Conservation (phyloP, 1,139 yeast genomes). For the Taphrina flavorubra region DNA sequence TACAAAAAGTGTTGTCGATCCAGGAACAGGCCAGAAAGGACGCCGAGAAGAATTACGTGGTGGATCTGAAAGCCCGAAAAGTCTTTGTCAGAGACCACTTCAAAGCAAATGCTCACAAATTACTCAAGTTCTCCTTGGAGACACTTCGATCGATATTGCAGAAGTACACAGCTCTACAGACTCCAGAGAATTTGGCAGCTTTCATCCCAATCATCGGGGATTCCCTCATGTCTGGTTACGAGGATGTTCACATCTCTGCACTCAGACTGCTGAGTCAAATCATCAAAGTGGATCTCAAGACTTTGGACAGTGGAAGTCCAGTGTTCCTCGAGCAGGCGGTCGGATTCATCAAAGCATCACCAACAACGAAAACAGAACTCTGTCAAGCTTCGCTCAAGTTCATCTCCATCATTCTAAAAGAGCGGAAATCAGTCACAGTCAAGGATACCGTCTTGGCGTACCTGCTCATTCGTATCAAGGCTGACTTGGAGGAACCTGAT, state of each 20-base stretch:
- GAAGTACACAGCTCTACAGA: slow-evolving; percentile 63
- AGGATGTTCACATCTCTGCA: slow-evolving; percentile 72
- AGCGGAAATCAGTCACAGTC: slow-evolving; percentile 67
- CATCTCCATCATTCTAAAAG: slow-evolving; percentile 73
- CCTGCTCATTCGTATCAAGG: slow-evolving; percentile 73
- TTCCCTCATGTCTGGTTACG: slow-evolving; percentile 69
- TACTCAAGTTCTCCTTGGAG: slow-evolving; percentile 71
- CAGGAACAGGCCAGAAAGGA: slow-evolving; percentile 34
- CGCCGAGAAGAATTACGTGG: slow-evolving; percentile 31
- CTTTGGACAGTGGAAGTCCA: slow-evolving; percentile 42
- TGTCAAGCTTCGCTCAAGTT: slow-evolving; percentile 81
- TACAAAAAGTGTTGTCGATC: slow-evolving; percentile 6
- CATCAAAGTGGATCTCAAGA: slow-evolving; percentile 52
- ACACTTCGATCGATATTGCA: slow-evolving; percentile 73
- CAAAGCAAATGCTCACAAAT: slow-evolving; percentile 41
- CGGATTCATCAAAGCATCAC: slow-evolving; percentile 71
- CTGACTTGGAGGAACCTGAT: slow-evolving; percentile 89
- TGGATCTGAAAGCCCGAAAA: slow-evolving; percentile 38
- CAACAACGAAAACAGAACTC: slow-evolving; percentile 78
- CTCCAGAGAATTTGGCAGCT: slow-evolving; percentile 67
- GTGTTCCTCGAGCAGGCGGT: slow-evolving; percentile 60
- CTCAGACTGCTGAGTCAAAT: slow-evolving; percentile 60
- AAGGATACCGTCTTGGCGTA: slow-evolving; percentile 78
- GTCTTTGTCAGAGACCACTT: slow-evolving; percentile 32
- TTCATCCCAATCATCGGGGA: slow-evolving; percentile 75